Conservation (phyloP, 208 protist genomes). For the Leishmania turanica region DNA sequence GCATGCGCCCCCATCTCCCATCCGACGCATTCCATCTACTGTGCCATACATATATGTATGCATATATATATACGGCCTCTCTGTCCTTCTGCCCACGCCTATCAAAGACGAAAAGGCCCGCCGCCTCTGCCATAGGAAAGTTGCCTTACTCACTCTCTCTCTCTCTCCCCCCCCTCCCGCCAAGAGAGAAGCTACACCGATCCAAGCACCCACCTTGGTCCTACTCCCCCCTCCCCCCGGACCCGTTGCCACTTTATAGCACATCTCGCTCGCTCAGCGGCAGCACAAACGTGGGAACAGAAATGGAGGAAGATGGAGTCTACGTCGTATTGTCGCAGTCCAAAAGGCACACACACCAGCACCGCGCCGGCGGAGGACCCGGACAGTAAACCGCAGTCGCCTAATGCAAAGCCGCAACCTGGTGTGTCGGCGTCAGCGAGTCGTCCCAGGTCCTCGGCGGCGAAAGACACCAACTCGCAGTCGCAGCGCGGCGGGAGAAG, state of each 20-base stretch:
- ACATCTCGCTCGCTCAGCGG: background rate
- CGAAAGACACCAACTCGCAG: conserved; percentile 1
- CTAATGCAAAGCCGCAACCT: background rate
- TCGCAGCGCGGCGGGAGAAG: background rate
- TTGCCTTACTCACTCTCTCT: background rate
- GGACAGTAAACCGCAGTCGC: background rate
- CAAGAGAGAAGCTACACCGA: background rate
- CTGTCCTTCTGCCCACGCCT: background rate
- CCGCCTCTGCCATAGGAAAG: background rate
- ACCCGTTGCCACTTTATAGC: background rate
- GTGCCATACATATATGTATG: background rate
- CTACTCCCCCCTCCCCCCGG: background rate
- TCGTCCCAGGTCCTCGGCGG: background rate
- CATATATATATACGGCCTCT: background rate
- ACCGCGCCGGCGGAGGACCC: background rate
- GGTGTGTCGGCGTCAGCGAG: background rate
- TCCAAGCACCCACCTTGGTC: background rate
- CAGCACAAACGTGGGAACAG: background rate
- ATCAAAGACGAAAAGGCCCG: background rate
- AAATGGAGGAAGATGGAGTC: background rate
- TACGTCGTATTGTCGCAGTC: background rate
- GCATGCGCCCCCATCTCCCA: background rate
- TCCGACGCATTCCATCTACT: background rate
- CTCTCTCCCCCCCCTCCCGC: no score
- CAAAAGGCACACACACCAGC: background rate